phyloP scores from a whole-genome alignment of 169 alveolate species.

The Plasmodium falciparum region DNA sequence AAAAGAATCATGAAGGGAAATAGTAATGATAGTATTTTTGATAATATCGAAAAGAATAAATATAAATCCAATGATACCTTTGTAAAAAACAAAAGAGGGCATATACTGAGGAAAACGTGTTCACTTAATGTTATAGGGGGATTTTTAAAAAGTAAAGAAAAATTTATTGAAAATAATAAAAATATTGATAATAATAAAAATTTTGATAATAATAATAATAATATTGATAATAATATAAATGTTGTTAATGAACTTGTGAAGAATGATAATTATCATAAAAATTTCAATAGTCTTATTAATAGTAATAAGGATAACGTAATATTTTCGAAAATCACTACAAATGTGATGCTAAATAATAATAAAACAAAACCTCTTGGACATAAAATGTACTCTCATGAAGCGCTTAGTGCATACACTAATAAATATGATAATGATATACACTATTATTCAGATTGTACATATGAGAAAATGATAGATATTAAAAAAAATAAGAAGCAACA shows the following conservation, averaged over 20 bases:
- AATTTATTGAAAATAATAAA: neutral
- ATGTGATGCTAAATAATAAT: too few species aligned
- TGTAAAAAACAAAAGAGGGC: neutral
- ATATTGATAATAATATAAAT: neutral
- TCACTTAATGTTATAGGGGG: neutral
- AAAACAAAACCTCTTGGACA: too few species aligned
- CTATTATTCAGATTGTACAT: neutral
- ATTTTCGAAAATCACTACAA: too few species aligned
- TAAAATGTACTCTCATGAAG: too few species aligned
- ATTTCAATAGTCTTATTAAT: neutral
- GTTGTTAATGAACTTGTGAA: neutral
- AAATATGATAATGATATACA: neutral
- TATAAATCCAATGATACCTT: neutral
- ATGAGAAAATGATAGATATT: neutral
- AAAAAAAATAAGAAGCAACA: neutral
- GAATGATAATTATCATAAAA: neutral
- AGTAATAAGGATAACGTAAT: too few species aligned
- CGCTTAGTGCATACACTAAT: neutral
- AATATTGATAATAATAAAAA: neutral
- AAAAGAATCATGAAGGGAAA: conserved; percentile 15
- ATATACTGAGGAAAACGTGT: neutral
- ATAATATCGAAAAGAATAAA: neutral
- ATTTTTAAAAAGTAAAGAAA: neutral
- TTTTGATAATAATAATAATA: neutral
- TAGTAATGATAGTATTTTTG: neutral